Base-by-base conservation (phyloP, 179 eudicot species). In the Spergularia azorica region DNA sequence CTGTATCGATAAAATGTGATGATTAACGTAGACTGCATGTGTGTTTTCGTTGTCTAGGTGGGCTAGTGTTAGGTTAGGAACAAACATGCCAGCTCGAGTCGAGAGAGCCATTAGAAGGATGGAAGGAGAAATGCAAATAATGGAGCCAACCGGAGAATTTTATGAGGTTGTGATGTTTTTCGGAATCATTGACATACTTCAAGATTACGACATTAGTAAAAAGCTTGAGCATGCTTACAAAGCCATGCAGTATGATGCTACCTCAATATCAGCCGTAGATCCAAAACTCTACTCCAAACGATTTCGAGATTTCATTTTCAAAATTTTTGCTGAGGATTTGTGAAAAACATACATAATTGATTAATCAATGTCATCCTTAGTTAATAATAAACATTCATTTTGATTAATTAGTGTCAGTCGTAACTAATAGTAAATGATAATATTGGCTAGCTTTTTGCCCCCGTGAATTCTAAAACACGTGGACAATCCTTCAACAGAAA, bases 161-260 rank as follows among this genome's bases (percentile, higher is more conserved):
- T 93, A 93, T 50, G 97, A 95, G 58, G 97, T 95, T 39, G 84
- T 91, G 38, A 79, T 95, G 91, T 93, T 93, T 81, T 95, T 95
- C 38, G 98, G 98, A 9, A 89, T 95, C 80, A 95, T 95, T 57
- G 97, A 95, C 86, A 91, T 95, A 76, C 93, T 95, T 80, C 98
- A 94, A 81, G 97, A 94, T 81, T 94, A 94, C 43, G 97, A 94
- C 83, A 94, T 94, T 18, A 89, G 97, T 73, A 95, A 95, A 86
- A 95, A 95, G 80, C 97, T 95, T 46, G 97, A 95, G 83, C 98
- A 95, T 71, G 98, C 97, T 16, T 93, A 93, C 76, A 93, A 95
- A 83, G 88, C 98, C 62, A 88, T 95, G 81, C 95, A 93, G 62
- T 91, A 93, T 21, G 98, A 95, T 82, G 89, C 98, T 3, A 91